These are phyloP conservation scores for Moniliophthora roreri DNA, from an alignment of 1,284 basidiomycete genomes.

Conservation along the genomic window DNA sequence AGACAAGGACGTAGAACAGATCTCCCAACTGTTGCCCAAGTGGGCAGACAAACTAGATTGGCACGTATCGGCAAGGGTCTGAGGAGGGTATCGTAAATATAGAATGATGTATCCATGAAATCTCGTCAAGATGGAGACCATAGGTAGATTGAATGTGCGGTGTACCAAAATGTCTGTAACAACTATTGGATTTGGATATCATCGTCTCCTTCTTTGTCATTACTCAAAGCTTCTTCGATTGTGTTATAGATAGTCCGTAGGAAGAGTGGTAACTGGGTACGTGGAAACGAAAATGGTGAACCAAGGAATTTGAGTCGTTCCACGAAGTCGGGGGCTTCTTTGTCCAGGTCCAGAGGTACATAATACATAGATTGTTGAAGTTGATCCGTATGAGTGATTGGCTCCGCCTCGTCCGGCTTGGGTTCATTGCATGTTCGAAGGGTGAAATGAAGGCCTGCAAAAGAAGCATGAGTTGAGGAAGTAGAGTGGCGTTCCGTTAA, in stretches of 20 bases:
- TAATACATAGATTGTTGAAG: constrained; percentile 55
- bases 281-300: constrained; percentile 64
- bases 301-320: constrained; percentile 59
- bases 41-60: constrained; percentile 91
- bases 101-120: constrained; percentile 3
- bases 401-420: constrained; percentile 22
- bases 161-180: neutral
- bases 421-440: constrained; percentile 48
- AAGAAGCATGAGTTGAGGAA: neutral
- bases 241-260: constrained; percentile 38
- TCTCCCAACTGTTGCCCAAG: constrained; percentile 81
- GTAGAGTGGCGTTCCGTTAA: constrained; percentile 29
- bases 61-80: constrained; percentile 51
- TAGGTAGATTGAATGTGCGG: neutral
- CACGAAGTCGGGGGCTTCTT: constrained; percentile 53
- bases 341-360: constrained; percentile 61
- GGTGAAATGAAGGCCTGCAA: constrained; percentile 59
- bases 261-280: constrained; percentile 64
- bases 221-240: constrained; percentile 4
- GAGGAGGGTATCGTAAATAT: neutral
- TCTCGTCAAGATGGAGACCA: neutral
- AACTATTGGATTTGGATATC: constrained; percentile 1
- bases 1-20: constrained; percentile 94
- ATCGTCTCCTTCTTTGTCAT: neutral
- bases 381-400: constrained; percentile 32